Evolutionary conservation across 305 asterid genomes (phyloP), one percentile per base, ranked within the genome.

Genomic region (Fraxinus paxiana): DNA sequence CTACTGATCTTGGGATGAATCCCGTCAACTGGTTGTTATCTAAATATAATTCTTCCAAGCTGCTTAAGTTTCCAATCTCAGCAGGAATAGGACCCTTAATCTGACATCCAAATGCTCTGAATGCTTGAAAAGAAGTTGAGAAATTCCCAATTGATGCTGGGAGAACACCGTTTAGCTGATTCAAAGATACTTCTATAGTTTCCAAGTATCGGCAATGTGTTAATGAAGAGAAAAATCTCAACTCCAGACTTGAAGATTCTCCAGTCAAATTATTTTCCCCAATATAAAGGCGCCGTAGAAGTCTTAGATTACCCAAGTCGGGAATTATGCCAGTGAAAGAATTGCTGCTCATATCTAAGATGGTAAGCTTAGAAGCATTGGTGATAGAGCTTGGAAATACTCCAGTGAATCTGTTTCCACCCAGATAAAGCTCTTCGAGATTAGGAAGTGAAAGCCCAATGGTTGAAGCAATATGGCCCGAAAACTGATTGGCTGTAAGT

Each of bases 281-380:
- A 3, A 82, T 48, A 6, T 2, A 0, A 70, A 77, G 82, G 0
- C 7, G 5, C 1, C 2, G 6, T 20, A 82, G 38, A 22, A 69
- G 51, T 67, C 73, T 63, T 46, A 82, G n/a, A 18, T 76, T 51
- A 15, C 85, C 82, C 2, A 84, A 74, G 22, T 56, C 1, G 0
- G 79, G 85, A 4, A 81, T 46, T 2, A 35, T 15, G 38, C 83
- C 87, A 0, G 37, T 46, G 6, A 85, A 71, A 0, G 18, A 30
- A 63, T 82, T 84, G 2, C 0, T 3, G 1, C 0, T 0, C 69
- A 84, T 31, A 12, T 1, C 34, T 24, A 84, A 1, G 3, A 51
- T 4, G 1, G 77, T 10, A 35, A 85, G 81, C 8, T 51, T 70
- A 37, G 87, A 75, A 56, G 87, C 76, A 75, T 85, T 85, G 26